Conservation (phyloP, 1,139 yeast species). For the Suhomyces coccinellae region DNA sequence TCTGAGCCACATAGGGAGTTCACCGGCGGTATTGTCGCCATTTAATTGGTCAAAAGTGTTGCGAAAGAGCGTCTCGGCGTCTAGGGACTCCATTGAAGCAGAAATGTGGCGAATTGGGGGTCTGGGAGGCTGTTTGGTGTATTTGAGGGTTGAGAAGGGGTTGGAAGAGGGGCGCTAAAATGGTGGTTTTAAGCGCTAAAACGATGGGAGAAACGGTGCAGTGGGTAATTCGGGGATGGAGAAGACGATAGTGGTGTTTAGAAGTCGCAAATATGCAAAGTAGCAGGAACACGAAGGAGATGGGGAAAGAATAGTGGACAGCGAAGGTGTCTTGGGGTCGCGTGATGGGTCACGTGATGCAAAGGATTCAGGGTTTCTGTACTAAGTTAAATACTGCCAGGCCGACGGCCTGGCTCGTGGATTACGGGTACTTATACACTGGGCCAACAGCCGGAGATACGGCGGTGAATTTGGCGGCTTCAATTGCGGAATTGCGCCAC, state of each 20-base stretch:
- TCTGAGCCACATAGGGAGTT: constrained; percentile 41
- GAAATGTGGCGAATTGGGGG: too few relatives aligned
- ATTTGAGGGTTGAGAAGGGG: too few relatives aligned
- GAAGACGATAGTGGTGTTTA: not conserved
- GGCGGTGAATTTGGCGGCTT: too few relatives aligned
- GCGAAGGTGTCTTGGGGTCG: not conserved
- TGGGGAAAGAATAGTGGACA: not conserved
- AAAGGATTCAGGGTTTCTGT: too few relatives aligned
- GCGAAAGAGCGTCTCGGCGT: constrained; percentile 17
- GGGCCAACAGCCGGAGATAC: too few relatives aligned
- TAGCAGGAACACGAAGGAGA: not conserved
- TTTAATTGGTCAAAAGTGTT: constrained; percentile 31
- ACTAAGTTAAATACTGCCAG: too few relatives aligned
- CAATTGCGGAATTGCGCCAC: too few relatives aligned
- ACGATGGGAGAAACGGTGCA: not conserved
- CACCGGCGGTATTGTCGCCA: constrained; percentile 24
- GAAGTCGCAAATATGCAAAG: not conserved
- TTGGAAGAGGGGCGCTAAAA: not conserved
- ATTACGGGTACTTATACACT: not conserved
- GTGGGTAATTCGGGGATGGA: not conserved
- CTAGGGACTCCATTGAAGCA: constrained; percentile 1
- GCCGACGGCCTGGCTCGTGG: too few relatives aligned
- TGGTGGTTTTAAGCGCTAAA: not conserved
- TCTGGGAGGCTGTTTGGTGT: not conserved
- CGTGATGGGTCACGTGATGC: not conserved